Base-by-base conservation (phyloP, 2,329 filamentous ascomycete genomes). In the Aspergillus clavatus region DNA sequence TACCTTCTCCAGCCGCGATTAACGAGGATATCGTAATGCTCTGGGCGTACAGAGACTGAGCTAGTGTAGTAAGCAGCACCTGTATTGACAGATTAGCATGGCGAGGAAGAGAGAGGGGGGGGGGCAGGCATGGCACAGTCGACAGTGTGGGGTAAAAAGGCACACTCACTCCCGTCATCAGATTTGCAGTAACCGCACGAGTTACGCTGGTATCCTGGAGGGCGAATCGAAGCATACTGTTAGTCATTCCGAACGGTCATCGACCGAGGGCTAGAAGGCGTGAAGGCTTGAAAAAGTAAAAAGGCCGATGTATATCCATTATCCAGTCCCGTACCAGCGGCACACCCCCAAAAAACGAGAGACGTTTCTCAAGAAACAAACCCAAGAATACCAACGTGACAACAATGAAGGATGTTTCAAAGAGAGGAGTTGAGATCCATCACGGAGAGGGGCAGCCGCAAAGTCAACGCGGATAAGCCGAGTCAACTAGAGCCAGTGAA, bases 1-100 rank as follows among this genome's bases (percentile, higher is more conserved):
- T 64, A 73, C 71, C 72, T 65, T 63, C 73, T 67, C 73, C 73
- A 76, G 37, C 73, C 73, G 36, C 70, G 63, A 55, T 75, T 69
- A 47, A 75, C 62, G 16, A 76, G 64, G 22, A 64, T 57, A 51
- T 74, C 72, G 61, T 76, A 76, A 56, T 75, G 71, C 42, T 65
- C 64, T 31, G 70, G 66, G 42, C 64, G 62, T 50, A 75, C 67
- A 27, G 66, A 63, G 26, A 69, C 60, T 12, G 70, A 73, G 41
- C 65, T 68, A 54, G 71, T 62, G 57, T 73, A 75, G 57, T 73
- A 75, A 26, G 70, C 70, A 44, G 65, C 68, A 54, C 67, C 72
- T 74, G 43, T 39, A 45, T 50, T 26, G 45, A 35, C 40, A 28
- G 44, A 45, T 57, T 42, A 56, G 50, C 33, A 42, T 33, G 35